phyloP scores from a whole-genome alignment of 2,329 filamentous ascomycete species.

The Botrytis porri region DNA sequence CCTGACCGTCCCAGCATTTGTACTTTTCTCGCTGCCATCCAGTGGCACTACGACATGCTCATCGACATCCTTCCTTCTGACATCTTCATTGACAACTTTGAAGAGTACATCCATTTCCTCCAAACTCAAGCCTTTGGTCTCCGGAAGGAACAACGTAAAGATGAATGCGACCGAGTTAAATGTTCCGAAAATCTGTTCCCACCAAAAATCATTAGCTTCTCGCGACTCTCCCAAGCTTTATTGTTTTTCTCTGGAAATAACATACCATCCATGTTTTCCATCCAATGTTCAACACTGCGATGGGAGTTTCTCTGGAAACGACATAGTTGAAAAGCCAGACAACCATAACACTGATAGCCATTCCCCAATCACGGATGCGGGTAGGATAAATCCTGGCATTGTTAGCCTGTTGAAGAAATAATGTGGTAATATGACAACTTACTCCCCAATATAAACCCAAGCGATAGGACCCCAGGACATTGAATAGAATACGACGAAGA shows the following conservation, averaged over 20 bases:
- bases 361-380: constrained; percentile 45
- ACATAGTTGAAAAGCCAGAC: constrained; percentile 53
- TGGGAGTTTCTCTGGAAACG: constrained; percentile 48
- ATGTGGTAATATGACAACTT: not conserved
- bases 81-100: constrained; percentile 19
- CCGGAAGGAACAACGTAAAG: constrained; percentile 42
- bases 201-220: not conserved
- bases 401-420: not conserved
- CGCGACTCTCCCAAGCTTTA: not conserved
- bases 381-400: constrained; percentile 4
- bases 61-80: constrained; percentile 14
- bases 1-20: not conserved
- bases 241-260: not conserved
- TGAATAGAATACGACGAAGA: constrained; percentile 16
- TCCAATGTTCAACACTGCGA: constrained; percentile 47
- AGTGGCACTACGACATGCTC: constrained; percentile 12
- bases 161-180: constrained; percentile 31
- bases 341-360: constrained; percentile 47
- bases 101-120: constrained; percentile 27
- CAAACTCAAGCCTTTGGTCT: constrained; percentile 25
- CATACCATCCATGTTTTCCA: constrained; percentile 37
- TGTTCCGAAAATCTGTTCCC: constrained; percentile 22
- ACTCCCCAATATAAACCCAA: constrained; percentile 18
- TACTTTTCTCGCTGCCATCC: not conserved
- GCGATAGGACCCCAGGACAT: constrained; percentile 13